These are phyloP conservation scores for Scheffersomyces stambukii DNA, from an alignment of 1,139 yeast genomes.

Conservation along the genomic window DNA sequence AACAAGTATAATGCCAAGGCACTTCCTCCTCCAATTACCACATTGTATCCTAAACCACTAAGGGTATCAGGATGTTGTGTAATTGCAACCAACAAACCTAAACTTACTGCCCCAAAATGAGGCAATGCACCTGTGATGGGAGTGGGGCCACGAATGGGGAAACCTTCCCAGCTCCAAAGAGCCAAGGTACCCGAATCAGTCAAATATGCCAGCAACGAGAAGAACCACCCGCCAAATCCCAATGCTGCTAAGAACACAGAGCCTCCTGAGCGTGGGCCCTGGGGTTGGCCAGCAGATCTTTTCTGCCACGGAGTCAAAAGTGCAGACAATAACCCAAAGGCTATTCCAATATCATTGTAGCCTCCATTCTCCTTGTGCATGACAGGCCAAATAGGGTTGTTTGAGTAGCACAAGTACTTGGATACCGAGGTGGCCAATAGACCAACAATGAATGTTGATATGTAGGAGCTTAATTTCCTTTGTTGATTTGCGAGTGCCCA, in stretches of 20 bases:
- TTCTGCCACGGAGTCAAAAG: conserved; percentile 40
- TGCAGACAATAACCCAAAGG: conserved; percentile 63
- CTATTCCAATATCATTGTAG: conserved; percentile 67
- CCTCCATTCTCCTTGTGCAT: conserved; percentile 89
- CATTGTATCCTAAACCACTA: conserved; percentile 22
- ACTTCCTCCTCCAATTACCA: conserved; percentile 46
- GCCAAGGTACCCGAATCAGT: conserved; percentile 83
- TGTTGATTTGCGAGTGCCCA: conserved; percentile 41
- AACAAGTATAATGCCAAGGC: conserved; percentile 45
- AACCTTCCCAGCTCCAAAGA: conserved; percentile 95
- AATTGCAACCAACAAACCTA: conserved; percentile 45
- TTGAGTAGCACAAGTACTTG: conserved; percentile 73
- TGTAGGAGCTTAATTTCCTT: conserved; percentile 45
- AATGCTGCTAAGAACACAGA: conserved; percentile 49
- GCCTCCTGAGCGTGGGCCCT: conserved; percentile 20
- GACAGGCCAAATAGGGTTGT: conserved; percentile 95
- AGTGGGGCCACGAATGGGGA: conserved; percentile 79
- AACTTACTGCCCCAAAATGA: conserved; percentile 54
- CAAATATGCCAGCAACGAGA: conserved; percentile 68
- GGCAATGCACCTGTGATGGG: conserved; percentile 85
- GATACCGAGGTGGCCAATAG: conserved; percentile 67
- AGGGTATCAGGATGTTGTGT: conserved; percentile 22
- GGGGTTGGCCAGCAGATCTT: not conserved
- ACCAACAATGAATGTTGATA: conserved; percentile 67
- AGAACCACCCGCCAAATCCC: conserved; percentile 78